phyloP scores from a whole-genome alignment of 176 grass and related monocot species.

The Eremochloa ophiuroides region DNA sequence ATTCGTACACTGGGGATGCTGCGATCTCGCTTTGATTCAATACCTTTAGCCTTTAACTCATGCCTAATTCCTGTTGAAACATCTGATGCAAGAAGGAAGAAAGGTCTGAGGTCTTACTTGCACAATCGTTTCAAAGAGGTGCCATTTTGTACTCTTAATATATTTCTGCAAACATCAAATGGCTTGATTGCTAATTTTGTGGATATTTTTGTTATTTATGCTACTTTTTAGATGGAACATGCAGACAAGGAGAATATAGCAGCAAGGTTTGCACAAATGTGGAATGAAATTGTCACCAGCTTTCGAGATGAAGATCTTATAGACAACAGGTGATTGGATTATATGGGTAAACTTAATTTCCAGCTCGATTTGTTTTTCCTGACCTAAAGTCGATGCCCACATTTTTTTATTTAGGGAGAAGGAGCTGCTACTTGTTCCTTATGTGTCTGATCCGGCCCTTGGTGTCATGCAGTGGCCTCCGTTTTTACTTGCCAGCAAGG shows the following conservation, averaged over 20 bases:
- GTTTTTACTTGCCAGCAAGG: slow-evolving; percentile 96
- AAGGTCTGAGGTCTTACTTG: slow-evolving; percentile 78
- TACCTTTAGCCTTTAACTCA: slow-evolving; percentile 67
- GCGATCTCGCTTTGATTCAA: slow-evolving; percentile 78
- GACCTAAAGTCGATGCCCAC: background rate
- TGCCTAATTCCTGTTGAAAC: slow-evolving; percentile 74
- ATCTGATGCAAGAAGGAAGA: slow-evolving; percentile 57
- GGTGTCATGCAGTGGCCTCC: slow-evolving; percentile 86
- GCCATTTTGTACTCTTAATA: slow-evolving; percentile 15
- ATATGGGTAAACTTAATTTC: background rate
- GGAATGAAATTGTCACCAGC: slow-evolving; percentile 87
- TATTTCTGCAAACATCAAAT: slow-evolving; percentile 20
- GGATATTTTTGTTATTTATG: slow-evolving; percentile 17
- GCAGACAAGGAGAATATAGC: slow-evolving; percentile 49
- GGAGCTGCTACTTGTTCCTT: slow-evolving; percentile 89
- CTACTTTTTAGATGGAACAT: slow-evolving; percentile 44
- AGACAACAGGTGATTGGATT: slow-evolving; percentile 55
- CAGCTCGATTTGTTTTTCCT: slow-evolving; percentile 20
- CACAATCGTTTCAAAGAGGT: slow-evolving; percentile 65
- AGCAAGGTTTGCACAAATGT: slow-evolving; percentile 96
- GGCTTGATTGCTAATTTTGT: slow-evolving; percentile 21
- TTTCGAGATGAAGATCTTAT: slow-evolving; percentile 95
- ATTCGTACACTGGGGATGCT: slow-evolving; percentile 90
- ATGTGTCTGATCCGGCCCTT: slow-evolving; percentile 74
- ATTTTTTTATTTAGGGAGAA: slow-evolving; percentile 64